phyloP scores from a whole-genome alignment of 148 eudicot genomes.

The Silene uniflora region DNA sequence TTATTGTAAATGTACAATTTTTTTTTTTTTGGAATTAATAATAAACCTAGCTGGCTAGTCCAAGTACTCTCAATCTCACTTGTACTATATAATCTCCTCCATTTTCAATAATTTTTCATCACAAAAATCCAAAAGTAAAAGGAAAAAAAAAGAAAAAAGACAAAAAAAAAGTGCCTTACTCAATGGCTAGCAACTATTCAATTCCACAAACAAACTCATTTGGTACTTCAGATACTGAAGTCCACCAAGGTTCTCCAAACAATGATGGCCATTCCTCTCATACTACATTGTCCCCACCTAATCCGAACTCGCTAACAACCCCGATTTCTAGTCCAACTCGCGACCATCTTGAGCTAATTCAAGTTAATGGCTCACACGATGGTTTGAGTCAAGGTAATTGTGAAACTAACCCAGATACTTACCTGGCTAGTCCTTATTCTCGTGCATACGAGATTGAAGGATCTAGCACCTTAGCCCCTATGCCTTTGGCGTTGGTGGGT shows the following conservation, averaged over 20 bases:
- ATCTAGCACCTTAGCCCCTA: background rate
- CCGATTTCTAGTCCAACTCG: slow-evolving; percentile 3
- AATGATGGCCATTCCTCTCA: background rate
- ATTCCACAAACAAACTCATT: background rate
- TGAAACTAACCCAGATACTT: background rate
- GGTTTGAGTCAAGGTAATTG: background rate
- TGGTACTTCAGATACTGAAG: background rate
- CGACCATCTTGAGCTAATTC: background rate
- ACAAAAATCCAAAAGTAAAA: background rate
- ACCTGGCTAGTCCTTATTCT: background rate
- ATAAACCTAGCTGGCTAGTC: background rate
- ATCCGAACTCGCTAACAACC: background rate
- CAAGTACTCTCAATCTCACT: background rate
- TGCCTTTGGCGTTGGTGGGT: background rate
- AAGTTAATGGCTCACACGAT: background rate
- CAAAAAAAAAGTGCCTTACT: background rate
- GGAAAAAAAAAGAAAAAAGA: background rate
- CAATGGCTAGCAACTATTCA: background rate
- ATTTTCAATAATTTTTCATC: background rate
- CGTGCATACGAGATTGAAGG: background rate
- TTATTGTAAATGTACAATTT: no score
- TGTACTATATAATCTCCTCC: background rate
- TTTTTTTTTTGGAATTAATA: background rate
- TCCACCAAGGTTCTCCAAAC: background rate
- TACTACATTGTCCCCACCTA: background rate